Conservation (phyloP, 352 stramenopile genomes). For the Blastocystis sp. region DNA sequence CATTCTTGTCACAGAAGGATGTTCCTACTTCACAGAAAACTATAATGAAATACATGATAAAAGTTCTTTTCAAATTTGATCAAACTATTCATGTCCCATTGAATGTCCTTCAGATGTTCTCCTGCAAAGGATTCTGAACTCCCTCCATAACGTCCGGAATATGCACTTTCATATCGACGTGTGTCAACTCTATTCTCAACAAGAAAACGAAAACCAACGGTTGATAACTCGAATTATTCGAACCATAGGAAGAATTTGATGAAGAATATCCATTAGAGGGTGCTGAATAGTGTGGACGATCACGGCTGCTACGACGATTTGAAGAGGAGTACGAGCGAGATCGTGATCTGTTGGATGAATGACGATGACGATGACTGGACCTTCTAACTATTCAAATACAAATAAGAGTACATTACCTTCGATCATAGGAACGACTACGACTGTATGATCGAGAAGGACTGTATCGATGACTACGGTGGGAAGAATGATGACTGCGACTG, state of each 20-base stretch:
- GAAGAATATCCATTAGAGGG: not conserved
- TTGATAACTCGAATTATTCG: not conserved
- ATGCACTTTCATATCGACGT: constrained; percentile 47
- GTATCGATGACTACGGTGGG: constrained; percentile 12
- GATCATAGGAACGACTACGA: not conserved
- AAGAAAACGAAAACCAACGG: not conserved
- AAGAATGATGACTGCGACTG: constrained; percentile 49
- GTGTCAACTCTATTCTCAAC: constrained; percentile 35
- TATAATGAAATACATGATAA: constrained; percentile 74
- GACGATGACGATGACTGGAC: not conserved
- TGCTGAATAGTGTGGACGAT: not conserved
- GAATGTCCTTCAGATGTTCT: constrained; percentile 72
- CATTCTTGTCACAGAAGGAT: constrained; percentile 87
- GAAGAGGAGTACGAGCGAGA: constrained; percentile 22
- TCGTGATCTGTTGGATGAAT: not conserved
- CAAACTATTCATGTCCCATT: constrained; percentile 85
- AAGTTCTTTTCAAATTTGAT: constrained; percentile 97
- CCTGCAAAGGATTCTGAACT: constrained; percentile 1
- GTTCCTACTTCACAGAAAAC: constrained; percentile 70
- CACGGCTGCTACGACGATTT: not conserved
- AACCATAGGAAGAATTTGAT: not conserved
- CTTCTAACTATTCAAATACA: not conserved
- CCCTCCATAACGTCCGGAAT: constrained; percentile 2
- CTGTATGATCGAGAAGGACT: not conserved
- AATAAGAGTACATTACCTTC: not conserved